These are phyloP conservation scores for Scopulariopsis brevicaulis DNA, from an alignment of 2,329 filamentous ascomycete species.

Conservation along the genomic window DNA sequence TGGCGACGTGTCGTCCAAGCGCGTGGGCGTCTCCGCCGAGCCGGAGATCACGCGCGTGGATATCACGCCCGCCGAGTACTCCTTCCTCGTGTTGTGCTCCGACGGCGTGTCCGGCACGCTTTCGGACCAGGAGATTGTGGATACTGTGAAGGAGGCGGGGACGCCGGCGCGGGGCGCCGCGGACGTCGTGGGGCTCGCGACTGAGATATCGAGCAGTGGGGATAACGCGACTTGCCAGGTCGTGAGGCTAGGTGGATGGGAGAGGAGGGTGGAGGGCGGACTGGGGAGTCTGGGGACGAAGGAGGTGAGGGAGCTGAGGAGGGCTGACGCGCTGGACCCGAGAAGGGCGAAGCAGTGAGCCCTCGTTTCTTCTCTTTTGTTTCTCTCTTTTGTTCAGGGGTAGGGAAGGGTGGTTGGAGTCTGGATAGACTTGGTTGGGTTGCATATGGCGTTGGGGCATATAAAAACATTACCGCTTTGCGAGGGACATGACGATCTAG, in stretches of 20 bases:
- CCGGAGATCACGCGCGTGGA: constrained; percentile 77
- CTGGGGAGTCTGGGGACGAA: constrained; percentile 83
- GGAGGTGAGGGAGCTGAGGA: constrained; percentile 78
- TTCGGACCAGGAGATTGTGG: constrained; percentile 89
- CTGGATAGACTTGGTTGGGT: too few species aligned
- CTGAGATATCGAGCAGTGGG: constrained; percentile 61
- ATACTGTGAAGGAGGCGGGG: constrained; percentile 85
- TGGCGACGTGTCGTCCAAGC: constrained; percentile 84
- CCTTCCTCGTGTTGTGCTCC: constrained; percentile 77
- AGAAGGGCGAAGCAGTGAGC: constrained; percentile 46
- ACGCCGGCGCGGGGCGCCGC: constrained; percentile 79
- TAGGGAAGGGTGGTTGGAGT: too few species aligned
- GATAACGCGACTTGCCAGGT: constrained; percentile 62
- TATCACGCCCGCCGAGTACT: constrained; percentile 72
- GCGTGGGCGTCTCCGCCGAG: constrained; percentile 87
- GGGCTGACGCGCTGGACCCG: constrained; percentile 71
- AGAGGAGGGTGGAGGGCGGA: constrained; percentile 69
- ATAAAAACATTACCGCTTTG: too few species aligned
- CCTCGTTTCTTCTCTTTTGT: not conserved
- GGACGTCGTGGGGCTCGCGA: constrained; percentile 76
- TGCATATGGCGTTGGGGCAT: too few species aligned
- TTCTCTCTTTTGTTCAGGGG: too few species aligned
- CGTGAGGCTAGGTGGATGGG: constrained; percentile 57
- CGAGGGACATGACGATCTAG: too few species aligned
- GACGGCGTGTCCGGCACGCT: constrained; percentile 84